Evolutionary conservation across 208 protist species (phyloP), one percentile per base, ranked within the genome.

Genomic region (Crithidia fasciculata): DNA sequence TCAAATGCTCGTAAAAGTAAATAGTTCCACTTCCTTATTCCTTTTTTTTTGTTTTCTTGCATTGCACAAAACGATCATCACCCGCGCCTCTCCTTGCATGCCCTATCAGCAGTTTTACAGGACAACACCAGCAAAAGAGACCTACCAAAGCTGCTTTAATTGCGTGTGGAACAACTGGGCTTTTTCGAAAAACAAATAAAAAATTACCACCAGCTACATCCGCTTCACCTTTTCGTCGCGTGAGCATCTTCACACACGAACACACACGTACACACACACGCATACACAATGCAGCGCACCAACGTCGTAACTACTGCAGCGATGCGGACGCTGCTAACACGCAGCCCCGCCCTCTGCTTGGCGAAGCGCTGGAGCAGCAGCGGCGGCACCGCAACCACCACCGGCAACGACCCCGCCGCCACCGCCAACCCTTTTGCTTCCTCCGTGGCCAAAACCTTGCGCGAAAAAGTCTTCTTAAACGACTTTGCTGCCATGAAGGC

Each of bases 401-500:
- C n/a, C 18, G 18, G 43, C 61, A 37, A 4, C 65, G 39, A 16
- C 8, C 13, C 49, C n/a, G 39, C 62, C 10, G 50, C 6, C 15
- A 8, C 62, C 7, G 3, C 70, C 0, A 69, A 69, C 45, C 66
- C 71, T 3, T 84, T 76, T 40, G 36, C 73, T 13, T 80, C 72
- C 15, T 54, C 65, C 19, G 56, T 84, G 4, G 79, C 74, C 19
- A 63, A 67, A 28, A 67, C 65, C 8, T 67, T 84, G 8, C 79
- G 79, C 10, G 65, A 84, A 19, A 71, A 74, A 28, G 69, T 84
- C 28, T 84, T 76, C 57, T 36, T 63, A 9, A 65, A 39, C 19
- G 69, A 80, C 50, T 84, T 74, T 15, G 41, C 57, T 7, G 40
- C 58, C 28, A 67, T 74, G 68, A 70, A 76, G n/a, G 63, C 66